phyloP scores from a whole-genome alignment of 31 red algal species.

The Endocladia muricata region DNA sequence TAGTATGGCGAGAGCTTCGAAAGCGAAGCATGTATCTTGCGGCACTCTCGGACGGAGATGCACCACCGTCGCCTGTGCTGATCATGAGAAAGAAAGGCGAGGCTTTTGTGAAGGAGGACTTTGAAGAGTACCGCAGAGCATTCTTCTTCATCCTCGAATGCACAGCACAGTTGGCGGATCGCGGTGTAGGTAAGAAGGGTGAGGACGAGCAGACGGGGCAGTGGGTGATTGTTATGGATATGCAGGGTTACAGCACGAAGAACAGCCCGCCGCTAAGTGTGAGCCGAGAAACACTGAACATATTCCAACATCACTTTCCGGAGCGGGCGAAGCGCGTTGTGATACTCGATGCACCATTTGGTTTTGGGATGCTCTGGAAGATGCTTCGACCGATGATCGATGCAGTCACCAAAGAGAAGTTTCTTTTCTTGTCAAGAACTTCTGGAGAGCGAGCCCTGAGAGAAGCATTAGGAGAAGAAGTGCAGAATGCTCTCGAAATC shows the following conservation, averaged over 20 bases:
- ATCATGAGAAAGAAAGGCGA: conserved; percentile 37
- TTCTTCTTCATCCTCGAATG: conserved; percentile 43
- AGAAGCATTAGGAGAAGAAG: conserved; percentile 4
- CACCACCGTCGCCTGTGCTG: conserved; percentile 28
- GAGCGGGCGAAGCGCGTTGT: conserved; percentile 43
- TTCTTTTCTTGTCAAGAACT: conserved; percentile 16
- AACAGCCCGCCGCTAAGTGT: conserved; percentile 41
- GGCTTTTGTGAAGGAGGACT: conserved; percentile 34
- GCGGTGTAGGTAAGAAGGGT: not conserved
- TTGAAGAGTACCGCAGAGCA: conserved; percentile 45
- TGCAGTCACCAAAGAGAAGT: conserved; percentile 27
- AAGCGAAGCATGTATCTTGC: conserved; percentile 47
- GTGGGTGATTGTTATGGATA: conserved; percentile 53
- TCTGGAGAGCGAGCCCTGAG: not conserved
- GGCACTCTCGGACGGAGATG: conserved; percentile 22
- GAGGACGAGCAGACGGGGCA: conserved; percentile 9
- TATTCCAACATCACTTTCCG: conserved; percentile 49
- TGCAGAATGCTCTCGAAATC: conserved; percentile 25
- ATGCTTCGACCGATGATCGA: conserved; percentile 30
- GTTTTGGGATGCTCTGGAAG: conserved; percentile 31
- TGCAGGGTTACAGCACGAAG: conserved; percentile 39
- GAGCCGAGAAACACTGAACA: conserved; percentile 28
- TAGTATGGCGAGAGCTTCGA: conserved; percentile 25
- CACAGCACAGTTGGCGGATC: conserved; percentile 30
- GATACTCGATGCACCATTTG: conserved; percentile 28